phyloP scores from a whole-genome alignment of 495 filamentous ascomycete genomes.

The Neurospora sp. region DNA sequence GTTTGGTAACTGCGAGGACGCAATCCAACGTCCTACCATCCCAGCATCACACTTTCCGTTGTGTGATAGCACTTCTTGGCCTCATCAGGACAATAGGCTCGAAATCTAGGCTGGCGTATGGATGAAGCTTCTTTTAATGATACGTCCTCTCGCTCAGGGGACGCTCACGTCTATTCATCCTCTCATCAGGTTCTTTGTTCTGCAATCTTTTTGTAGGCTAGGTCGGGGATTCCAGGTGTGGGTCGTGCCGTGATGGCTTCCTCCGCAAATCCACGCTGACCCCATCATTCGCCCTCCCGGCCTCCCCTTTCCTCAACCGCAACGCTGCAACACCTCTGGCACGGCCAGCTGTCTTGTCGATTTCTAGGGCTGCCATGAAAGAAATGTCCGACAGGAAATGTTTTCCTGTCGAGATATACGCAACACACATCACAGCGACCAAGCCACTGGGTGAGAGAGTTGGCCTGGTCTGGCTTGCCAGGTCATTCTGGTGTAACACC shows the following conservation, averaged over 20 bases:
- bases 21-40: constrained; percentile 5
- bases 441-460: not conserved
- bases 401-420: not conserved
- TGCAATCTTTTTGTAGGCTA: not conserved
- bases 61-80: constrained; percentile 5
- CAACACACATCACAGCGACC: not conserved
- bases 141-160: not conserved
- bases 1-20: not conserved
- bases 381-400: not conserved
- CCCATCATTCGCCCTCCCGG: not conserved
- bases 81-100: not conserved
- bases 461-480: not conserved
- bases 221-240: not conserved
- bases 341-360: not conserved
- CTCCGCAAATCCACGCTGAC: not conserved
- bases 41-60: constrained; percentile 1
- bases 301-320: not conserved
- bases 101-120: not conserved
- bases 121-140: not conserved
- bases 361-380: not conserved
- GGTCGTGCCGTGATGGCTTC: not conserved
- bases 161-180: not conserved
- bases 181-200: not conserved
- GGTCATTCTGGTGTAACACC: not conserved
- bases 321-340: not conserved